Conservation (phyloP, 345 rosid genomes). For the Cardamine occulta region DNA sequence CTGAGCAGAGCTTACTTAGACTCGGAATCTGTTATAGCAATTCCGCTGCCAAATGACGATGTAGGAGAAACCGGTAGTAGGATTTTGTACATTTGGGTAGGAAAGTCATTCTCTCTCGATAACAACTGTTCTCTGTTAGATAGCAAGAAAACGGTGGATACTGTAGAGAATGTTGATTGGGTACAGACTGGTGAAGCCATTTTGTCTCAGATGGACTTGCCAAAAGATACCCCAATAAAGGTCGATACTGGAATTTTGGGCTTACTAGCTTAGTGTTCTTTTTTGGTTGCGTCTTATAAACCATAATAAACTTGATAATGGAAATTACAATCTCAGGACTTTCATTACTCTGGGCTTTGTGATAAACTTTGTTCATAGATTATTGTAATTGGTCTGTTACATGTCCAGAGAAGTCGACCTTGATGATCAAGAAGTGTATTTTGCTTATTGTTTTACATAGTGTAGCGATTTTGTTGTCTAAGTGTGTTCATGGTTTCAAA, state of each 20-base stretch:
- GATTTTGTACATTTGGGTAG: conserved; percentile 83
- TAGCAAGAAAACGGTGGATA: conserved; percentile 46
- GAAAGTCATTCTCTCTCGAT: conserved; percentile 58
- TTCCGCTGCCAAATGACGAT: conserved; percentile 49
- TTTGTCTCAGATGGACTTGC: conserved; percentile 64
- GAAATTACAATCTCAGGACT: conserved; percentile 3
- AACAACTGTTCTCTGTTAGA: conserved; percentile 53
- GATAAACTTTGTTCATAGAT: background rate
- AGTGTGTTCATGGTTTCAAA: background rate
- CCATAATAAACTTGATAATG: background rate
- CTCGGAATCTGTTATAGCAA: conserved; percentile 65
- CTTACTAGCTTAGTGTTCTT: too few species aligned
- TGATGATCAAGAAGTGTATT: conserved; percentile 9
- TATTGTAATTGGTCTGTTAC: background rate
- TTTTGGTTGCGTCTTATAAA: conserved; percentile 6
- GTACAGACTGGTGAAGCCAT: conserved; percentile 58
- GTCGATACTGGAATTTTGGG: conserved; percentile 42
- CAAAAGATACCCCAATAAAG: conserved; percentile 66
- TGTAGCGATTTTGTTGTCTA: background rate
- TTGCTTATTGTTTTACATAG: background rate
- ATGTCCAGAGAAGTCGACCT: background rate
- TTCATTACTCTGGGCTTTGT: background rate
- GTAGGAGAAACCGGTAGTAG: conserved; percentile 52
- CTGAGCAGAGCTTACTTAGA: conserved; percentile 54
- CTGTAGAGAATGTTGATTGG: conserved; percentile 60